These are phyloP conservation scores for Isatis lusitanica DNA, from an alignment of 441 rosid species.

Conservation along the genomic window DNA sequence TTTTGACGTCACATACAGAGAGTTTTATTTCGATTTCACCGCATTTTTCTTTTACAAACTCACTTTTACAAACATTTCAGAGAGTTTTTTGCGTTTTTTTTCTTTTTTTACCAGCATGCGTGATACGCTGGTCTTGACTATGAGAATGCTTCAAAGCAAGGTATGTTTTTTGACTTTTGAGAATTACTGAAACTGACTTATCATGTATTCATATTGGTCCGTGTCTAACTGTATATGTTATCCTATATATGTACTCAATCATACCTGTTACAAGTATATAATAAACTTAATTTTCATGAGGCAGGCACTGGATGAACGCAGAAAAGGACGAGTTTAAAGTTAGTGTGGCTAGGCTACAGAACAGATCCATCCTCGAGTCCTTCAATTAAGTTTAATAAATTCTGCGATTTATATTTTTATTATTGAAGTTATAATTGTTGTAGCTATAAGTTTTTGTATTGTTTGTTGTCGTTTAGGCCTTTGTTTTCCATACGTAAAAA, in stretches of 20 bases:
- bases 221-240: not conserved
- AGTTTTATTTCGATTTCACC: not conserved
- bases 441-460: conserved; percentile 16
- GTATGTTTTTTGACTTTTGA: conserved; percentile 39
- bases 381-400: conserved; percentile 16
- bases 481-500: not conserved
- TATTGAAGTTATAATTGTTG: conserved; percentile 25
- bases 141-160: conserved; percentile 92
- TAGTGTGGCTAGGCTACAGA: conserved; percentile 15
- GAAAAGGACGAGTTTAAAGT: conserved; percentile 60
- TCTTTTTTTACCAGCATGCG: conserved; percentile 52
- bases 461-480: conserved; percentile 13
- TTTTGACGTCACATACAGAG: not conserved
- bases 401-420: conserved; percentile 10
- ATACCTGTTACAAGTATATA: not conserved
- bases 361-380: conserved; percentile 33
- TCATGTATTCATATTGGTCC: not conserved
- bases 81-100: conserved; percentile 29
- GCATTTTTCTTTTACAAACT: not conserved
- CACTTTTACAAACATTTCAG: too few species aligned
- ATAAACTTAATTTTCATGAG: conserved; percentile 16
- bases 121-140: conserved; percentile 79
- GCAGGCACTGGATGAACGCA: conserved; percentile 80
- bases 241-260: not conserved
- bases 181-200: not conserved